Conservation (phyloP, 345 rosid genomes). For the Crucihimalaya himalaica region DNA sequence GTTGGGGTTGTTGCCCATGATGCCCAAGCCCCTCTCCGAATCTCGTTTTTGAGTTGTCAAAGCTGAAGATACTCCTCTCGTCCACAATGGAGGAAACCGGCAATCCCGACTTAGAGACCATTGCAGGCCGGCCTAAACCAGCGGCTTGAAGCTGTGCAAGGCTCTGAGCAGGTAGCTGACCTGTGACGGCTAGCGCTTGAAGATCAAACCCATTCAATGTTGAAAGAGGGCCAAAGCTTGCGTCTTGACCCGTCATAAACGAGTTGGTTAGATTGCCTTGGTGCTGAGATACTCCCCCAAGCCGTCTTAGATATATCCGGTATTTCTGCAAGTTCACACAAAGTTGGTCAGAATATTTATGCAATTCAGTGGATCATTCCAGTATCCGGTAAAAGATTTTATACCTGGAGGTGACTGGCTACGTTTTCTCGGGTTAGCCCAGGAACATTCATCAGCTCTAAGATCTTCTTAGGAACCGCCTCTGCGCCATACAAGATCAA, state of each 20-base stretch:
- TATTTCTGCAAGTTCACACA: conserved; percentile 65
- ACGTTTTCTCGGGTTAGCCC: conserved; percentile 91
- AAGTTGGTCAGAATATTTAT: not conserved
- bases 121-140: conserved; percentile 68
- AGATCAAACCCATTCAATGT: conserved; percentile 73
- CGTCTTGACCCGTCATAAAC: conserved; percentile 71
- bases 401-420: conserved; percentile 95
- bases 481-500: conserved; percentile 42
- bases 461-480: conserved; percentile 91
- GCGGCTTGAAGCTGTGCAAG: conserved; percentile 91
- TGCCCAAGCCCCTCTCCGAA: conserved; percentile 65
- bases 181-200: conserved; percentile 77
- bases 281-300: conserved; percentile 87
- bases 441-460: conserved; percentile 91
- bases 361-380: not conserved
- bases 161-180: conserved; percentile 85
- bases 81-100: conserved; percentile 55
- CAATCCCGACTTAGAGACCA: conserved; percentile 53
- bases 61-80: conserved; percentile 83
- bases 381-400: not conserved
- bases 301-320: conserved; percentile 90
- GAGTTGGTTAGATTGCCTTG: conserved; percentile 54
- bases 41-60: conserved; percentile 72
- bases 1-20: conserved; percentile 49
- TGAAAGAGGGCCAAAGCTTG: conserved; percentile 63